Conservation (phyloP, 805 yeast genomes). For the Candida boidinii region DNA sequence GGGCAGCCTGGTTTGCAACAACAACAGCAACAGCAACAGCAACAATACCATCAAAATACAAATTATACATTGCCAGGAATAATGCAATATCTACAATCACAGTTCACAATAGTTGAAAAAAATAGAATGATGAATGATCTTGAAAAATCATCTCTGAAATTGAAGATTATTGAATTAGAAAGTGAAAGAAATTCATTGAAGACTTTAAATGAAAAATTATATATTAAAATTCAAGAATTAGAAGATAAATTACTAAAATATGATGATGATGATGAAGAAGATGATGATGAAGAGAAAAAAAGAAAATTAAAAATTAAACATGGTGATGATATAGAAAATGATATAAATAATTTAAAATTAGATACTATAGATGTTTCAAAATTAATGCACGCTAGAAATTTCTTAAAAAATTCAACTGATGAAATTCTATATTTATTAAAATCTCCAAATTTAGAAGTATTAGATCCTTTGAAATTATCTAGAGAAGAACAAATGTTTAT, state of each 20-base stretch:
- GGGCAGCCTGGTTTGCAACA: conserved; percentile 1
- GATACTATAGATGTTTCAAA: conserved; percentile 19
- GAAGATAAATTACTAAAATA: conserved; percentile 27
- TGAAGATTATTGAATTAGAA: conserved; percentile 41
- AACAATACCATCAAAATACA: too few relatives aligned
- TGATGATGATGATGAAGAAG: background rate
- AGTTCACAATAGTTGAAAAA: conserved; percentile 37
- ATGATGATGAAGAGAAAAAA: background rate
- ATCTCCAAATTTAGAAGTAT: conserved; percentile 24
- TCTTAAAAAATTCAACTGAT: conserved; percentile 25
- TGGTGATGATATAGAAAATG: too few relatives aligned
- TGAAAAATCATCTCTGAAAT: conserved; percentile 42
- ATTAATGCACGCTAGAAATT: conserved; percentile 23
- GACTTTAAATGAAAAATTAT: conserved; percentile 32
- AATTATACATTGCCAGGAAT: conserved; percentile 53
- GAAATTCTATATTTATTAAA: conserved; percentile 27
- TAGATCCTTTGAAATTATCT: conserved; percentile 17
- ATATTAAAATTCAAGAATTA: conserved; percentile 28
- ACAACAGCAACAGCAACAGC: conserved; percentile 7
- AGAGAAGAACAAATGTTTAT: conserved; percentile 11
- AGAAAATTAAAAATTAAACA: too few relatives aligned
- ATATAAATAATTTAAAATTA: too few relatives aligned
- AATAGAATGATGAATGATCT: conserved; percentile 42
- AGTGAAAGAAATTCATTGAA: conserved; percentile 40
- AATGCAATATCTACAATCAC: conserved; percentile 50